Conservation (phyloP, 2,329 filamentous ascomycete genomes). For the Botrytis tulipae region DNA sequence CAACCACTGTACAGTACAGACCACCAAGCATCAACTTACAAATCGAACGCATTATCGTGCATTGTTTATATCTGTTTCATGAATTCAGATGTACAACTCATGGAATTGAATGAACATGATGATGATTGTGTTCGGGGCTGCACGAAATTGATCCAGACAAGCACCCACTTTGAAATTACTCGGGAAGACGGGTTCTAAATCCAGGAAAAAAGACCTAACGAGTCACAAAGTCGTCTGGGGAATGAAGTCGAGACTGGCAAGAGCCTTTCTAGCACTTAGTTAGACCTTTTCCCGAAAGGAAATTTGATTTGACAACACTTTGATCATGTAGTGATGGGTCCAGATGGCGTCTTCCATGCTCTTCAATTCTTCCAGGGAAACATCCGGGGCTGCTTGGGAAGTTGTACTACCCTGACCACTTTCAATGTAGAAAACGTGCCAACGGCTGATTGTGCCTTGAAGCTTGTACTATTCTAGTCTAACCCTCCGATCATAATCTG, state of each 20-base stretch:
- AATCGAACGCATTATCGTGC: not conserved
- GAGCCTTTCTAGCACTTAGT: not conserved
- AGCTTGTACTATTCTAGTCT: conserved; percentile 3
- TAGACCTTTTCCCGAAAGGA: conserved; percentile 8
- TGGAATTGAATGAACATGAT: not conserved
- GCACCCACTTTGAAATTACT: not conserved
- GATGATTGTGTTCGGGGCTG: not conserved
- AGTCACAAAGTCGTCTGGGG: not conserved
- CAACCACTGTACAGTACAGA: not conserved
- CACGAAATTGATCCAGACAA: not conserved
- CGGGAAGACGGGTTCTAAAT: not conserved
- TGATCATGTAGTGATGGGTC: conserved; percentile 16
- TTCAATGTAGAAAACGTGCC: conserved; percentile 19
- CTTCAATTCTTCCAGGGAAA: conserved; percentile 2
- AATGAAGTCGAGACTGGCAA: not conserved
- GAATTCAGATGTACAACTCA: not conserved
- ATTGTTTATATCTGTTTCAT: conserved; percentile 12
- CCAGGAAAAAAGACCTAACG: not conserved
- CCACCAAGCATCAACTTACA: not conserved
- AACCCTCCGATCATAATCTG: not conserved
- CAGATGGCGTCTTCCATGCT: conserved; percentile 20
- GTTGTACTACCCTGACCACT: not conserved
- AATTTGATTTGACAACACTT: conserved; percentile 8
- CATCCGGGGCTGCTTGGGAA: conserved; percentile 7
- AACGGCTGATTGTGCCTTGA: not conserved